Conservation (phyloP, 139 green algal species). For the Limnomonas spitsbergensis region DNA sequence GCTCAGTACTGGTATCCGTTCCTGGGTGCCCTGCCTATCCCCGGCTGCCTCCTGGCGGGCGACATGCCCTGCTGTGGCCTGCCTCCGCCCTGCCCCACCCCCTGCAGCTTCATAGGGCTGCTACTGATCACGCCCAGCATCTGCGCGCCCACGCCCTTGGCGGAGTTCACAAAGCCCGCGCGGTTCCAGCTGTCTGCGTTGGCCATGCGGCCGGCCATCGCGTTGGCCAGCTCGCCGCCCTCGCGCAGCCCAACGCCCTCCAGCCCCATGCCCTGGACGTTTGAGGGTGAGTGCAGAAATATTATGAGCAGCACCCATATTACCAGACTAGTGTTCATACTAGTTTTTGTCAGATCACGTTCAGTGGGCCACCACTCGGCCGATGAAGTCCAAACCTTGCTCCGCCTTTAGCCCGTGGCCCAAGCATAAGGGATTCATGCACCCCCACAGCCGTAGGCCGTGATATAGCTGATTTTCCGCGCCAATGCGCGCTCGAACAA, state of each 20-base stretch:
- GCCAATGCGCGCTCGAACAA: too few species aligned
- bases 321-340: background rate
- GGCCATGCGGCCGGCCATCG: background rate
- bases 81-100: too few species aligned
- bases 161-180: background rate
- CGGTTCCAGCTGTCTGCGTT: background rate
- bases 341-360: background rate
- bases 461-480: too few species aligned
- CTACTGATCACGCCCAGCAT: background rate
- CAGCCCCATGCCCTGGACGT: background rate
- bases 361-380: background rate
- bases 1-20: too few species aligned
- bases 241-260: constrained; percentile 13
- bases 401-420: background rate
- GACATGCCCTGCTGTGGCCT: background rate
- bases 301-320: background rate
- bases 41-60: background rate
- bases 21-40: too few species aligned
- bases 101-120: background rate
- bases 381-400: background rate
- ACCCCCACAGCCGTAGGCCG: too few species aligned
- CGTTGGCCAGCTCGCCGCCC: background rate
- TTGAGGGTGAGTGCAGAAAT: background rate
- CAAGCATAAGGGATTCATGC: background rate
- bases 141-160: background rate